Percentiles rank a stretch among this genome's conserved stretches.
Conservation (phyloP, 768 basidiomycete species). For the Tricholoma flavovirens region DNA sequence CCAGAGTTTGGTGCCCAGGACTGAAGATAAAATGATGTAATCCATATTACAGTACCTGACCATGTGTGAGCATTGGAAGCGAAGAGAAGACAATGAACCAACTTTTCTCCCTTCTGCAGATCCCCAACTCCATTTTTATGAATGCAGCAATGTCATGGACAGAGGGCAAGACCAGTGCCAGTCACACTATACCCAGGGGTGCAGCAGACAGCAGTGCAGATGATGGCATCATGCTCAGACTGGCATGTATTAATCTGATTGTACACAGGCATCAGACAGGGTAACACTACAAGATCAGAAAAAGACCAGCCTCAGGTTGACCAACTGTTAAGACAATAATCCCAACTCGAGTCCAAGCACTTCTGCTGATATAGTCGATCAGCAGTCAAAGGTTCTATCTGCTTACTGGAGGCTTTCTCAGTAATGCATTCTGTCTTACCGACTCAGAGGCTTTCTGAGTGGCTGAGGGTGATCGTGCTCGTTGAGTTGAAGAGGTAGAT, state of each 20-base stretch:
- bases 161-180: slow-evolving; percentile 5
- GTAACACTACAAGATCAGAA: not conserved
- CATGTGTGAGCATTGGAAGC: not conserved
- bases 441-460: no score
- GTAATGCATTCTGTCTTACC: no score
- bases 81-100: not conserved
- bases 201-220: slow-evolving; percentile 4
- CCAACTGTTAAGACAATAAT: no score
- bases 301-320: slow-evolving; percentile 8
- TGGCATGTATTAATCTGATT: slow-evolving; percentile 16
- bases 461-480: no score
- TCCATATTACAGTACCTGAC: slow-evolving; percentile 14
- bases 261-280: not conserved
- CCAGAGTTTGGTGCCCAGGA: not conserved
- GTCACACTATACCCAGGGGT: slow-evolving; percentile 8
- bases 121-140: slow-evolving; percentile 16
- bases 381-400: no score
- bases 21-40: slow-evolving; percentile 5
- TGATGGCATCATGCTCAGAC: slow-evolving; percentile 13
- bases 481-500: no score
- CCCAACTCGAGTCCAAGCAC: no score
- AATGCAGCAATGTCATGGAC: slow-evolving; percentile 15
- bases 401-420: no score
- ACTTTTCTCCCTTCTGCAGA: slow-evolving; percentile 19
- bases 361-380: no score